phyloP scores from a whole-genome alignment of 2,329 filamentous ascomycete species.

The Aspergillus vadensis region DNA sequence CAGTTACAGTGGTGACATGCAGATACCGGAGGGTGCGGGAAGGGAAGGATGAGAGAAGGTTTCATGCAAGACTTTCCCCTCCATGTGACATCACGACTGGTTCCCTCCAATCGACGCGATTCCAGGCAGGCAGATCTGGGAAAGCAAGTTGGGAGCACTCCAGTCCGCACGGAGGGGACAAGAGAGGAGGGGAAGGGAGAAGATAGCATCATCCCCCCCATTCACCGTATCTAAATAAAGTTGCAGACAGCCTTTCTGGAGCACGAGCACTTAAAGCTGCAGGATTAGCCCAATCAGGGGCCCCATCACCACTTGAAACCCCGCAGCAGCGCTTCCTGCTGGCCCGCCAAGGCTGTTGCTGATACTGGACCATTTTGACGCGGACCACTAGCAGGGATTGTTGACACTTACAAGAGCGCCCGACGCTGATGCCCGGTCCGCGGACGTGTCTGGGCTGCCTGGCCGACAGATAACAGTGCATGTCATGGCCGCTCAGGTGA shows the following conservation, averaged over 20 bases:
- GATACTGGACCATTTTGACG: neutral
- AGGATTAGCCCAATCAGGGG: constrained; percentile 19
- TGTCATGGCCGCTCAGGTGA: constrained; percentile 14
- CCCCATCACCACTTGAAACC: constrained; percentile 11
- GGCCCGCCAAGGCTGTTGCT: constrained; percentile 10
- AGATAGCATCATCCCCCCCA: neutral
- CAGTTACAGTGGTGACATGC: neutral
- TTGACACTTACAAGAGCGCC: constrained; percentile 1
- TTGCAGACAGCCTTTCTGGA: constrained; percentile 19
- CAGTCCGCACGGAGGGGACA: neutral
- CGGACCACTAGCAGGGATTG: neutral
- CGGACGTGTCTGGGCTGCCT: constrained; percentile 8
- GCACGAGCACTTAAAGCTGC: constrained; percentile 17
- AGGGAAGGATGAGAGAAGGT: neutral
- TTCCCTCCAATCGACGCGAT: neutral
- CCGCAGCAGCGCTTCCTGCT: constrained; percentile 19
- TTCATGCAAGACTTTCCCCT: constrained; percentile 8
- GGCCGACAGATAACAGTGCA: constrained; percentile 6
- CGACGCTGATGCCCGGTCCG: constrained; percentile 11
- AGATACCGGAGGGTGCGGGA: neutral
- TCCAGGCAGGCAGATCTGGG: neutral
- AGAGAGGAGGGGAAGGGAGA: too few species aligned
- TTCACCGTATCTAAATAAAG: constrained; percentile 20
- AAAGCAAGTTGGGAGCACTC: constrained; percentile 5
- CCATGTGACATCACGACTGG: constrained; percentile 18